phyloP scores from a whole-genome alignment of 2,329 filamentous ascomycete species.

The Alternaria brassicicola region DNA sequence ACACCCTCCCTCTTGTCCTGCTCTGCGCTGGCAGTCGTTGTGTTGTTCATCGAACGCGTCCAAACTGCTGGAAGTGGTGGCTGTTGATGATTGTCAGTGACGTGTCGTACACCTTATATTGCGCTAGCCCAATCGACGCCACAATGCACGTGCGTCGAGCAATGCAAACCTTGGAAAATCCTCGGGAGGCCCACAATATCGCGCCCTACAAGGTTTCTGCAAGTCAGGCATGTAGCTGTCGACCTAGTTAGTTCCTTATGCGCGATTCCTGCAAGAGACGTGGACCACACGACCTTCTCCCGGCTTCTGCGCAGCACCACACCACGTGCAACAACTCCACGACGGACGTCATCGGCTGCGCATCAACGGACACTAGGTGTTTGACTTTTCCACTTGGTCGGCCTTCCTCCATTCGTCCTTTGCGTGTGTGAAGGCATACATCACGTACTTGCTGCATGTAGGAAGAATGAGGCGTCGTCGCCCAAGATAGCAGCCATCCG shows the following conservation, averaged over 20 bases:
- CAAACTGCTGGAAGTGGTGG: constrained; percentile 25
- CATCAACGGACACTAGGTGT: constrained; percentile 10
- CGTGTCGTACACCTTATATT: constrained; percentile 27
- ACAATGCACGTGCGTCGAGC: constrained; percentile 16
- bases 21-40: constrained; percentile 38
- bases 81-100: constrained; percentile 27
- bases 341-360: constrained; percentile 5
- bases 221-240: constrained; percentile 10
- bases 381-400: background rate
- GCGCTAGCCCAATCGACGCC: constrained; percentile 21
- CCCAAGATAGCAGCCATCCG: background rate
- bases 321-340: constrained; percentile 7
- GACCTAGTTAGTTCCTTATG: constrained; percentile 1
- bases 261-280: constrained; percentile 2
- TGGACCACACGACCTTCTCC: constrained; percentile 3
- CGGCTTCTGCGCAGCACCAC: constrained; percentile 9
- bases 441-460: constrained; percentile 6
- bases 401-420: background rate
- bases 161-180: constrained; percentile 11
- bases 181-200: constrained; percentile 10
- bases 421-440: constrained; percentile 4
- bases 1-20: constrained; percentile 25
- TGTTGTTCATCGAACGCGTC: constrained; percentile 32
- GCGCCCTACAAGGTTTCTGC: constrained; percentile 5
- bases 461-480: background rate